A percentile compares a stretch with the other conserved stretches of the same genome.
phyloP scores from a whole-genome alignment of 2,329 filamentous ascomycete species.

The Arthrobotrys iridis region DNA sequence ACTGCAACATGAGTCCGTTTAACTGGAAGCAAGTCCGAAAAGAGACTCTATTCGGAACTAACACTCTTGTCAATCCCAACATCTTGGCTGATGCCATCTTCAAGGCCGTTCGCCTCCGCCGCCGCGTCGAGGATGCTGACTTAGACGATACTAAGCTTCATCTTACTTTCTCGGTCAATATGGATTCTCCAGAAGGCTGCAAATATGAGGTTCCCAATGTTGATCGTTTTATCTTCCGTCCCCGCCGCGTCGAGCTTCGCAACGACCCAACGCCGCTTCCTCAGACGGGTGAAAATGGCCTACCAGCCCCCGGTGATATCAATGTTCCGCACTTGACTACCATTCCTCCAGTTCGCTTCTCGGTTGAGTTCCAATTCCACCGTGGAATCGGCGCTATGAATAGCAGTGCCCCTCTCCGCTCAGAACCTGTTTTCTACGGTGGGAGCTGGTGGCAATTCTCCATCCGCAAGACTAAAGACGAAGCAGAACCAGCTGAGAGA shows the following conservation, averaged over 20 bases:
- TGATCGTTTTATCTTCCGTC: conserved; percentile 29
- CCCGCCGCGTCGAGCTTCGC: conserved; percentile 35
- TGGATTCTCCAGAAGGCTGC: background rate
- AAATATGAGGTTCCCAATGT: conserved; percentile 28
- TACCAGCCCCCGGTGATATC: background rate
- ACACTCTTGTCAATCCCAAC: conserved; percentile 6
- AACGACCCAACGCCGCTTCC: conserved; percentile 8
- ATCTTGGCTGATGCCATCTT: conserved; percentile 34
- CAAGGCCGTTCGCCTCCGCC: conserved; percentile 29
- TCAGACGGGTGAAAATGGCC: background rate
- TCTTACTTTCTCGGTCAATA: conserved; percentile 5
- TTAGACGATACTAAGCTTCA: background rate
- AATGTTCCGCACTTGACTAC: background rate
- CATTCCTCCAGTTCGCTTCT: conserved; percentile 35
- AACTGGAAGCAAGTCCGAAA: conserved; percentile 44
- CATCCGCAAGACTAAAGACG: conserved; percentile 21
- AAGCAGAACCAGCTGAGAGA: background rate
- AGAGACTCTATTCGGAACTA: conserved; percentile 10
- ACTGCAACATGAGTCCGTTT: conserved; percentile 41
- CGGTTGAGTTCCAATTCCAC: conserved; percentile 48
- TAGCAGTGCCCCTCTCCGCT: conserved; percentile 1
- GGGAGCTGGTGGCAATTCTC: conserved; percentile 50
- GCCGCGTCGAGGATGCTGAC: conserved; percentile 9
- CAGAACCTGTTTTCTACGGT: conserved; percentile 45
- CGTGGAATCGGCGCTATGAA: conserved; percentile 30